These are phyloP conservation scores for Castanopsis chinensis DNA, from an alignment of 306 rosid genomes.

Conservation along the genomic window DNA sequence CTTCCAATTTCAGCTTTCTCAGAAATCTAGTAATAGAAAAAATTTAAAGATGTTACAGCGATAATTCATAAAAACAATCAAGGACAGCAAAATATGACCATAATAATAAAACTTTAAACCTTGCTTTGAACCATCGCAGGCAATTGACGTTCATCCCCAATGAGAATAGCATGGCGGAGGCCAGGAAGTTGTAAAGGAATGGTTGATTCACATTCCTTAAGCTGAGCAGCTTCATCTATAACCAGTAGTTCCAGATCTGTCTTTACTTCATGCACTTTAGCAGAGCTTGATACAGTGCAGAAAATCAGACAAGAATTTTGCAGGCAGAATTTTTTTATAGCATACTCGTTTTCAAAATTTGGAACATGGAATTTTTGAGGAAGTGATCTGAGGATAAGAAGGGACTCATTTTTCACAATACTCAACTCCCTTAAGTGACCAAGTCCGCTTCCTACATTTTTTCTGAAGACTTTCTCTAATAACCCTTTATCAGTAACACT, in stretches of 20 bases:
- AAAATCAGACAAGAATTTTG: constrained; percentile 42
- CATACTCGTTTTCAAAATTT: neutral
- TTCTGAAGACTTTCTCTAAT: neutral
- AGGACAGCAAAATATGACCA: neutral
- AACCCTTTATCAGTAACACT: constrained; percentile 5
- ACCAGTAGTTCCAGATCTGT: constrained; percentile 19
- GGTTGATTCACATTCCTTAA: constrained; percentile 44
- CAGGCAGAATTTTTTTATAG: constrained; percentile 36
- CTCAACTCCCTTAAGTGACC: constrained; percentile 10
- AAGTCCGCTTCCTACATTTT: neutral
- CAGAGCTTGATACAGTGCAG: constrained; percentile 42
- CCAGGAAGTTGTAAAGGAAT: constrained; percentile 42
- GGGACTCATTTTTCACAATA: constrained; percentile 5
- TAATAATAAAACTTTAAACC: constrained; percentile 10
- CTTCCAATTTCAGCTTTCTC: constrained; percentile 30
- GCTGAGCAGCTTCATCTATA: constrained; percentile 44
- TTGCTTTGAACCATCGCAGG: constrained; percentile 42
- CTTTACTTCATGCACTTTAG: constrained; percentile 14
- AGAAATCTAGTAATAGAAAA: constrained; percentile 13
- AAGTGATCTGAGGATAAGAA: constrained; percentile 27
- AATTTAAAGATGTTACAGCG: neutral
- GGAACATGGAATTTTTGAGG: constrained; percentile 24
- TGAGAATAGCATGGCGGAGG: constrained; percentile 30
- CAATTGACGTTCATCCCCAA: constrained; percentile 42
- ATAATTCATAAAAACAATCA: neutral